Base-by-base conservation (phyloP, 306 rosid genomes). In the Cucumis sativus region DNA sequence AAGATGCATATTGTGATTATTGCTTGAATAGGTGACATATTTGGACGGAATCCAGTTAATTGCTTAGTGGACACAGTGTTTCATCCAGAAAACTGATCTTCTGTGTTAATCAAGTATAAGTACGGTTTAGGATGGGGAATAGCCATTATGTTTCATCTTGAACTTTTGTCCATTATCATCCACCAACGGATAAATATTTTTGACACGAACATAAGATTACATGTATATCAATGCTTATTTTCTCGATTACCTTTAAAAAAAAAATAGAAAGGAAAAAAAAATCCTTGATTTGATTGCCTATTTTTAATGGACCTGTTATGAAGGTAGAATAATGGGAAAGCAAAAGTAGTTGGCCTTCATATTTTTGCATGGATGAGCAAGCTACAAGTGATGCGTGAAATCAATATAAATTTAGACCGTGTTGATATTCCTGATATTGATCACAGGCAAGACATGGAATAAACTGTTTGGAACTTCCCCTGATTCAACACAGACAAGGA, bases 391-490 rank as follows among this genome's bases (percentile, higher is more conserved):
- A 56, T 61, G 83, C 30, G 25, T 76, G 17, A 2, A 56, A 45
- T 41, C 51, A 43, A 74, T 66, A 59, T 47, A 51, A 47, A 35
- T 33, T 23, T 23, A 55, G 70, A 43, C 54, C 16, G 21, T 43
- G 78, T 40, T 71, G 56, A 43, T 78, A 85, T 78, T 85, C 81
- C 75, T 80, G 75, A 79, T 84, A 83, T 84, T 58, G 86, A 84
- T 79, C 84, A 86, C 87, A 96, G 99, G 96, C 88, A 21, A 87
- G 88, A 80, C 89, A 89, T 83, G 91, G 92, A 80, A 83, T 96
- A 83, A 87, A 76, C 77, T 92, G 99, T 83, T 85, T 96, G 93
- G 99, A 96, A 87, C 97, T 96, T 83, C 99, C 99, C 58, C 98
- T 96, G 57, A 88, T 96, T 78, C 91, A 96, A 84, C 99, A 96